Base-by-base conservation (phyloP, 306 rosid species). In the Alnus rubra region DNA sequence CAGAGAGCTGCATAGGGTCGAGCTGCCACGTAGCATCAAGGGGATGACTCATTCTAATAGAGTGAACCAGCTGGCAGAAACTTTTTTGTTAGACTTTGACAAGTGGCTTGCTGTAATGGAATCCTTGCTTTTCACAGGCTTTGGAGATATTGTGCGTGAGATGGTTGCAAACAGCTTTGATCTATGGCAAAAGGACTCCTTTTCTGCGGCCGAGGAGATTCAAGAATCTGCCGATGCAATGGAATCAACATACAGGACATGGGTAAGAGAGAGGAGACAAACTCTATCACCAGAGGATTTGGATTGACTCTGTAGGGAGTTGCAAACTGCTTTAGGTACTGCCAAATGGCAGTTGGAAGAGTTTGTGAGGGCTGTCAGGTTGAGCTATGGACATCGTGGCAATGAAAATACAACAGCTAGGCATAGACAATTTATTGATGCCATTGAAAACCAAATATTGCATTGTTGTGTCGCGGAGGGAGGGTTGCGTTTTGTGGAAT, bases 321-420 rank as follows among this genome's bases (percentile, higher is more conserved):
- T 95, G 73, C 98, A 93, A 91, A 93, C 98, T 84, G 91, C 98
- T 82, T 81, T 95, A 79, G 98, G 98, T 59, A 92, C 98, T 30
- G 97, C 98, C 9, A 95, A 95, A 85, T 95, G 98, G 98, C 98
- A 95, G 98, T 88, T 95, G 90, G 98, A 95, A 74, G 98, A 95
- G 81, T 92, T 95, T 19, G 98, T 88, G 81, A 92, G 79, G 82
- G 98, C 98, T 55, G 93, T 95, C 64, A 84, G 89, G 86, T 84
- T 78, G 83, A 95, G 97, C 90, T 86, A 91, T 73, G 88, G 92
- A 65, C 86, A 80, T 63, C 87, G 71, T 0, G 82, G 90, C 9
- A 95, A 92, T 50, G 94, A 88, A 71, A 80, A 64, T 82, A 76
- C 88, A 82, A 64, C 87, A 60, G 82, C 89, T 54, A 88, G 98